Conservation (phyloP, 345 rosid species). For the Camelina neglecta region DNA sequence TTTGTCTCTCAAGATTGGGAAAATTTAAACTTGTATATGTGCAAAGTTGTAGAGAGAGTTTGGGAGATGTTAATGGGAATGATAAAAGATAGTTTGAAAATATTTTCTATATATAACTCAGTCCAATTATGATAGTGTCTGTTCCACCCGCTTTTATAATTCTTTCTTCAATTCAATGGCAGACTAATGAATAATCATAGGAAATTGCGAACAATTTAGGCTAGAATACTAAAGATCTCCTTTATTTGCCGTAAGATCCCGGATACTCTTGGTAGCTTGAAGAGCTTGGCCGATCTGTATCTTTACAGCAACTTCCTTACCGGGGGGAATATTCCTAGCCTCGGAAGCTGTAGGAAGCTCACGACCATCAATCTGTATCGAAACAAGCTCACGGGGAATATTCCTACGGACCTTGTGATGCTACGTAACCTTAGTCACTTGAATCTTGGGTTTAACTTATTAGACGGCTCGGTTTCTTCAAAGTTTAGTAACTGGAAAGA, state of each 20-base stretch:
- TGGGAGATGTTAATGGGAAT: constrained; percentile 24
- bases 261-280: constrained; percentile 48
- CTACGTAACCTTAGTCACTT: constrained; percentile 52
- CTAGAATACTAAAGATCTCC: constrained; percentile 8
- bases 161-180: constrained; percentile 3
- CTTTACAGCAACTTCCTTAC: constrained; percentile 58
- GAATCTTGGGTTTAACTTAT: constrained; percentile 59
- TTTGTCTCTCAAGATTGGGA: constrained; percentile 25
- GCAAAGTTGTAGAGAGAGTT: constrained; percentile 29
- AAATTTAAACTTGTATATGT: constrained; percentile 34
- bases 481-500: constrained; percentile 56
- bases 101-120: constrained; percentile 1
- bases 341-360: constrained; percentile 56
- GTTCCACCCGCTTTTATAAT: not conserved
- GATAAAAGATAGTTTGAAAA: constrained; percentile 26
- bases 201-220: constrained; percentile 1
- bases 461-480: constrained; percentile 59
- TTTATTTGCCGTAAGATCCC: constrained; percentile 48
- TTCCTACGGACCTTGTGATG: constrained; percentile 59
- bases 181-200: not conserved
- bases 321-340: constrained; percentile 56
- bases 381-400: constrained; percentile 58
- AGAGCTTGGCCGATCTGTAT: constrained; percentile 43
- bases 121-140: constrained; percentile 13
- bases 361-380: constrained; percentile 52